Conservation (phyloP, 768 basidiomycete species). For the Collybiopsis confluens region DNA sequence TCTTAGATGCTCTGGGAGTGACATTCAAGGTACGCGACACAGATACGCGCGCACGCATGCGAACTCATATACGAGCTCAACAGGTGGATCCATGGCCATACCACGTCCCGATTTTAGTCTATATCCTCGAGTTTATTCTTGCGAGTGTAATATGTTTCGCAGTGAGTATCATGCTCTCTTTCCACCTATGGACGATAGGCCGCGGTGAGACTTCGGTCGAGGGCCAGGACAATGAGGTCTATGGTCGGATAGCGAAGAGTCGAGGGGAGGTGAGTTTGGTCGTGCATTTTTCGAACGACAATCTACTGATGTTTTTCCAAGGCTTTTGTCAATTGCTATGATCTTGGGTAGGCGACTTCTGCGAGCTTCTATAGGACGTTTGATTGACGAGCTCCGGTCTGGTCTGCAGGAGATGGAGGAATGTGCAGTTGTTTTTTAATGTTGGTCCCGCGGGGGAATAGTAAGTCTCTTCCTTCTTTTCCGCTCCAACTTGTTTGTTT, state of each 20-base stretch:
- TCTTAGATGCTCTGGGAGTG: slow-evolving; percentile 57
- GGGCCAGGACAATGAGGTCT: slow-evolving; percentile 79
- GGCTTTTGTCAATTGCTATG: slow-evolving; percentile 88
- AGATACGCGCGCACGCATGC: no score
- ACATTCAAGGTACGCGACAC: slow-evolving; percentile 41
- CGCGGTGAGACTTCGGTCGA: slow-evolving; percentile 88
- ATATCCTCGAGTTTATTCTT: slow-evolving; percentile 75
- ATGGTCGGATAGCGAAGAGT: slow-evolving; percentile 60
- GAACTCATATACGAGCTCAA: no score
- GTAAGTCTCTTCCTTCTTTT: slow-evolving; percentile 55
- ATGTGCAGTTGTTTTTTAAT: slow-evolving; percentile 86
- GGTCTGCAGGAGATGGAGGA: slow-evolving; percentile 46
- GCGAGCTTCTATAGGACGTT: background rate
- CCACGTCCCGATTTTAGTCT: slow-evolving; percentile 61
- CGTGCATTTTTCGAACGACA: no score
- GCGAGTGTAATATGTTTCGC: slow-evolving; percentile 71
- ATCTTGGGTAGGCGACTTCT: slow-evolving; percentile 59
- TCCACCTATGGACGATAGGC: slow-evolving; percentile 68
- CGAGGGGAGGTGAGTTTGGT: slow-evolving; percentile 69
- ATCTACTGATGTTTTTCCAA: slow-evolving; percentile 23
- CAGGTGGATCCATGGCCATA: slow-evolving; percentile 55
- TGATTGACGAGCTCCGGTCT: background rate
- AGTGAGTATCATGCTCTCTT: slow-evolving; percentile 66
- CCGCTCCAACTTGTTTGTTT: no score
- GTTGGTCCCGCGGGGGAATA: slow-evolving; percentile 73